A percentile compares a stretch with the other conserved stretches of the same genome.
phyloP scores from a whole-genome alignment of 2,329 filamentous ascomycete genomes.

The Dactylellina drechsleri region DNA sequence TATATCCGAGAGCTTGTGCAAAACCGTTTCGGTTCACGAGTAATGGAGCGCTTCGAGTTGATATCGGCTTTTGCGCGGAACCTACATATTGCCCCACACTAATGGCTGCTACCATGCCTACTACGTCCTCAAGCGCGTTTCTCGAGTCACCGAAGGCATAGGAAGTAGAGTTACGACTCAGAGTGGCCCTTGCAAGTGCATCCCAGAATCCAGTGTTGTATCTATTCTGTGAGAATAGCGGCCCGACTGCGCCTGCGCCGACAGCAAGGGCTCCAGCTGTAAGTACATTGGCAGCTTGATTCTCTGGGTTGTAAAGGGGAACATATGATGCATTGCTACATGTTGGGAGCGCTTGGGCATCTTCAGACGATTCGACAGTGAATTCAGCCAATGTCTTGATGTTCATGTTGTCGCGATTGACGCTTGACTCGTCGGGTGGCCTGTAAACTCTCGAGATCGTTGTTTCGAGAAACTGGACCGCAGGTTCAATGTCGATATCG shows the following conservation, averaged over 20 bases:
- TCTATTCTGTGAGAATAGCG: slow-evolving; percentile 44
- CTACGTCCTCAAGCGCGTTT: slow-evolving; percentile 43
- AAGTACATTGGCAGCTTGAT: slow-evolving; percentile 29
- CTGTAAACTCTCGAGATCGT: slow-evolving; percentile 49
- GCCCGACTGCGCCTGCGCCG: slow-evolving; percentile 36
- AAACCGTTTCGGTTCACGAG: slow-evolving; percentile 26
- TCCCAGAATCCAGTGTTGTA: slow-evolving; percentile 51
- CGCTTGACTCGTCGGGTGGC: slow-evolving; percentile 36
- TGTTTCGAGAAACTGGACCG: slow-evolving; percentile 42
- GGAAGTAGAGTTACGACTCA: slow-evolving; percentile 34
- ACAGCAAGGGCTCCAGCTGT: slow-evolving; percentile 42
- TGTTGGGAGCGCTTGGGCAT: background rate
- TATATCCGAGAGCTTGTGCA: slow-evolving; percentile 37
- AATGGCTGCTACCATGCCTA: slow-evolving; percentile 30
- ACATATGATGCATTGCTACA: slow-evolving; percentile 35
- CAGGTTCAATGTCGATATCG: slow-evolving; percentile 38
- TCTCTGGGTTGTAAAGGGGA: slow-evolving; percentile 40
- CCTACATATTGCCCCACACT: slow-evolving; percentile 48
- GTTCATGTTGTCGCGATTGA: slow-evolving; percentile 34
- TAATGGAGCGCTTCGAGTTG: slow-evolving; percentile 25
- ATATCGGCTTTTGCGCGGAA: slow-evolving; percentile 21
- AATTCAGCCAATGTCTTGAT: slow-evolving; percentile 41
- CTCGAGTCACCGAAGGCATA: slow-evolving; percentile 37
- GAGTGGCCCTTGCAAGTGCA: slow-evolving; percentile 22
- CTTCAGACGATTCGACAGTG: slow-evolving; percentile 30